Percentiles rank a stretch among this genome's conserved stretches.
These are phyloP conservation scores for Schizonepeta tenuifolia DNA, from an alignment of 257 asterid species.

Conservation along the genomic window DNA sequence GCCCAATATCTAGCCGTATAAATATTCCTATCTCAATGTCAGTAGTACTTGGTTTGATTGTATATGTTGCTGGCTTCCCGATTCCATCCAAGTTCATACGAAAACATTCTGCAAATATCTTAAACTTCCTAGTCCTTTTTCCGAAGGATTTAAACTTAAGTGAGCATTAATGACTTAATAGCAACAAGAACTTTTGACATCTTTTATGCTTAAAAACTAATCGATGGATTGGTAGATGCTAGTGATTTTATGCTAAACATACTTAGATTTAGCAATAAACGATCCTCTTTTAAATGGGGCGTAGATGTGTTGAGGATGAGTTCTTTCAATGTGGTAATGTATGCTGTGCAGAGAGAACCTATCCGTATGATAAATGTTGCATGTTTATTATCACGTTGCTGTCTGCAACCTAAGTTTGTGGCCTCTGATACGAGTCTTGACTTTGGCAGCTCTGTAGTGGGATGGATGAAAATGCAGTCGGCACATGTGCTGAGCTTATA, in stretches of 20 bases:
- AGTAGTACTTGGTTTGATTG: not conserved
- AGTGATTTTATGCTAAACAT: conserved; percentile 1
- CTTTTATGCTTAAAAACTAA: not conserved
- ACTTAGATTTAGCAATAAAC: not conserved
- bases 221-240: not conserved
- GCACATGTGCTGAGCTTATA: conserved; percentile 84
- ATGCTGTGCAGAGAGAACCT: not conserved
- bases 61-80: not conserved
- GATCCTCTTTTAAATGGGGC: not conserved
- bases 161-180: not conserved
- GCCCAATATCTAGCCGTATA: not conserved
- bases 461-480: conserved; percentile 89
- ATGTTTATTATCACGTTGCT: not conserved
- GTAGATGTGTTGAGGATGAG: not conserved
- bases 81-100: not conserved
- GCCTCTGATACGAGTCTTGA: conserved; percentile 7
- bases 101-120: not conserved
- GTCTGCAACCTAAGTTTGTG: not conserved
- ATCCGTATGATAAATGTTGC: not conserved
- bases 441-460: conserved; percentile 75
- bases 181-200: not conserved
- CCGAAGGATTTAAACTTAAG: not conserved
- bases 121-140: not conserved
- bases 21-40: not conserved
- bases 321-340: not conserved